Base-by-base conservation (phyloP, 352 stramenopile genomes). In the Pythium aphanidermatum region DNA sequence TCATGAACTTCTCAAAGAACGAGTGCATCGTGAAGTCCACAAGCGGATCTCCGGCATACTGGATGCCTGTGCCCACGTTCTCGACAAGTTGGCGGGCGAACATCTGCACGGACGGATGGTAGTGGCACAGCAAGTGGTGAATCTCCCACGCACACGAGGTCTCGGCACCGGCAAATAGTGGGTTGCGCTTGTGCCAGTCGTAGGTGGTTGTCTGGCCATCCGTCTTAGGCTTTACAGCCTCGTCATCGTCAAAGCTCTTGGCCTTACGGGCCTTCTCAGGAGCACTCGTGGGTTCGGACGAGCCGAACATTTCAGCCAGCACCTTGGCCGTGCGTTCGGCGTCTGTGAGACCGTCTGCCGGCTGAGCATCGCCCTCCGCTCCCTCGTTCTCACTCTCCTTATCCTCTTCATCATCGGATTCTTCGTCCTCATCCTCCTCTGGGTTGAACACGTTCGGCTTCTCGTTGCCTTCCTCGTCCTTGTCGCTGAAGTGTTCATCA, bases 1-100 rank as follows among this genome's bases (percentile, higher is more conserved):
- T 99, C 23, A 97, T 95, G 70, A 99, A 99, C 61, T 98, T 97
- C 58, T 99, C 95, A 31, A 99, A 92, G 65, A 99, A 99, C 4
- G 90, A 74, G 32, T 87, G 80, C 51, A 98, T 74, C n/a, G 82
- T 90, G 55, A 99, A 99, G 64, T 99, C 96, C 50, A 94, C 83
- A 7, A 99, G 70, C 42, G 96, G 97, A 67, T 99, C 96, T 28
- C 96, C 95, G 20, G 62, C 64, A 74, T 99, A 99, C 31, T 84
- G 53, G 58, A 98, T 96, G 9, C 74, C 60, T 2, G 55, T 63
- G 9, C 61, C 54, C 9, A 60, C 61, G 53, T 68, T 65, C 20
- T 64, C 56, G 6, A 95, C 27, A 16, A 97, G 50, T 29, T 91
- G 92, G 27, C 85, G 90, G 0, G 85, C 75, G 46, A 98, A 97